Evolutionary conservation across 805 yeast species (phyloP), one percentile per base, ranked within the genome.

Genomic region (Ogataea naganishii): DNA sequence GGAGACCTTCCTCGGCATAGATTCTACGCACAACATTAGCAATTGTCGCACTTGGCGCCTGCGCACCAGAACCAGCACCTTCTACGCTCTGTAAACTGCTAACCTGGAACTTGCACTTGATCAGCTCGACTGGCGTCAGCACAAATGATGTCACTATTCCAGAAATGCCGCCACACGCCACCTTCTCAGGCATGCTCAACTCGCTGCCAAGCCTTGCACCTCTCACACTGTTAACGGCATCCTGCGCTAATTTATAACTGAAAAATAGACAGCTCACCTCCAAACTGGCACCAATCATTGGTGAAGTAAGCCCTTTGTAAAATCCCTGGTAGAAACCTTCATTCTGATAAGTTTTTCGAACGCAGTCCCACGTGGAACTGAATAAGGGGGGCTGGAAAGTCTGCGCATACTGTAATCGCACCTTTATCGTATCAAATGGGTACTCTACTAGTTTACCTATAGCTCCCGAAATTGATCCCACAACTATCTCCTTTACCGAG

Each of bases 391-490:
- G 36, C 4, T 58, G 50, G 18, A 74, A 60, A 6, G 86, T 79
- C 46, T 83, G 92, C 1, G 85, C 72, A 32, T 54, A 57, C 47
- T 80, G 89, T 18, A 89, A 62, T 34, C 96, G 65, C 3, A 88
- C 97, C 54, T 88, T 88, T 26, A 86, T 69, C 0, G 96, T 89
- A 46, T 88, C 97, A 41, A 88, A 85, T 0, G 97, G 97, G 45
- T 77, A 88, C 53, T 88, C 97, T 10, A 88, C 70, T 18, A 80
- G 43, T 50, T 88, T 89, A 2, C 95, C 96, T 4, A 75, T 53
- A 32, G 84, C 79, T 11, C 97, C 97, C 1, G 96, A 72, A 1
- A 69, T 42, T 3, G 75, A 73, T 9, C 77, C 77, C 31, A 49
- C 60, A 2, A 59, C 42, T 14, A 72, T 52, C 37, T 72, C 77